phyloP scores from a whole-genome alignment of 768 basidiomycete species.

The Daedaleopsis sinensis region DNA sequence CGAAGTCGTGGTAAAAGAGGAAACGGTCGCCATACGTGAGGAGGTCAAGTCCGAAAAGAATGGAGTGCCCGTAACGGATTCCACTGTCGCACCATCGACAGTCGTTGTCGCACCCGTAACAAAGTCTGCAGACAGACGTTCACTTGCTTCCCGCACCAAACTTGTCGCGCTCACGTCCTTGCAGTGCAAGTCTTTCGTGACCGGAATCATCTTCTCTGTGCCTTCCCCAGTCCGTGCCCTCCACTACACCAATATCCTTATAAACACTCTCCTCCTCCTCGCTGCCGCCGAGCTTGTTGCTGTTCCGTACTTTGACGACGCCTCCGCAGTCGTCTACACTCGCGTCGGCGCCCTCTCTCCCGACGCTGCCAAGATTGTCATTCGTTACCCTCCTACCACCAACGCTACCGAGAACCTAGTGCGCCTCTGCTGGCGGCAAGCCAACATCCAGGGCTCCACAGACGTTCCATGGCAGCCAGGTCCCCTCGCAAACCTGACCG shows the following conservation, averaged over 20 bases:
- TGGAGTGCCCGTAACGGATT: too few relatives aligned
- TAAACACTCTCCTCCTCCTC: conserved; percentile 44
- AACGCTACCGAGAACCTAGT: conserved; percentile 36
- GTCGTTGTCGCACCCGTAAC: background rate
- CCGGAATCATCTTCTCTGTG: conserved; percentile 35
- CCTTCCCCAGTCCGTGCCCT: conserved; percentile 32
- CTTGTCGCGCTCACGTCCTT: conserved; percentile 25
- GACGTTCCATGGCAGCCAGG: conserved; percentile 53
- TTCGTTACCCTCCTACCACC: conserved; percentile 60
- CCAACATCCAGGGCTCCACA: conserved; percentile 16
- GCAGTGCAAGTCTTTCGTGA: conserved; percentile 13
- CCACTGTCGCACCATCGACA: conserved; percentile 5
- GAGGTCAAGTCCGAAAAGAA: too few relatives aligned
- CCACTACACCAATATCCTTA: conserved; percentile 30
- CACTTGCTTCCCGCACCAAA: background rate
- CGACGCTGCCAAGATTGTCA: conserved; percentile 60
- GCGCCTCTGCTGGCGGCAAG: conserved; percentile 50
- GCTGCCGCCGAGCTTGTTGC: conserved; percentile 51
- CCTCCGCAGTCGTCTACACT: conserved; percentile 59
- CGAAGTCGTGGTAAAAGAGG: too few relatives aligned
- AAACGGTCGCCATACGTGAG: too few relatives aligned
- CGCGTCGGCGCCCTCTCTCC: conserved; percentile 74
- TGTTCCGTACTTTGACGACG: conserved; percentile 58
- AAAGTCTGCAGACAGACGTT: conserved; percentile 10
- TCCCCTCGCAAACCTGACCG: conserved; percentile 47